These are phyloP conservation scores for Turnera subulata DNA, from an alignment of 345 rosid genomes.

Conservation along the genomic window DNA sequence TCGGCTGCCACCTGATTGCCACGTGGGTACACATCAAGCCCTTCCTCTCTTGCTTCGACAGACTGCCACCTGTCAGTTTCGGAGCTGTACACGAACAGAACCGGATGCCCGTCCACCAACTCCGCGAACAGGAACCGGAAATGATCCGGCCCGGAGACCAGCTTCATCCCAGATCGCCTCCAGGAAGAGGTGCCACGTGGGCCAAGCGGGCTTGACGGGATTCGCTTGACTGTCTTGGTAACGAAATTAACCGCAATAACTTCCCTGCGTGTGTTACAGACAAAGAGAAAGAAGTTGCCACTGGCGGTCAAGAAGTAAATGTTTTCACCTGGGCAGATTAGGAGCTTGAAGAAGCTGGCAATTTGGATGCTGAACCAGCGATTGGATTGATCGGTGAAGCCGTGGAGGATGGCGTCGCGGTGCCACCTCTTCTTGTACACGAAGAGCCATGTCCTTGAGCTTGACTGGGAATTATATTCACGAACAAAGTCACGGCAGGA, in stretches of 20 bases:
- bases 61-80: constrained; percentile 45
- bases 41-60: constrained; percentile 33
- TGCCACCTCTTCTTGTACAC: constrained; percentile 76
- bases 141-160: constrained; percentile 36
- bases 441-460: constrained; percentile 58
- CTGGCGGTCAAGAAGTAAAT: constrained; percentile 54
- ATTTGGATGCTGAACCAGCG: constrained; percentile 64
- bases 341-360: constrained; percentile 33
- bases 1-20: constrained; percentile 2
- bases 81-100: constrained; percentile 44
- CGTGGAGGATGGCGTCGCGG: constrained; percentile 42
- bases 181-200: constrained; percentile 80
- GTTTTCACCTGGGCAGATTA: constrained; percentile 40
- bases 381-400: constrained; percentile 44
- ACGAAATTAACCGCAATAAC: constrained; percentile 55
- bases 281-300: constrained; percentile 57
- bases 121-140: constrained; percentile 69
- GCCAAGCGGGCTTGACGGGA: constrained; percentile 69
- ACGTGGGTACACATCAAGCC: not conserved
- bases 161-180: constrained; percentile 74
- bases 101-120: constrained; percentile 46
- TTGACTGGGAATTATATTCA: constrained; percentile 44
- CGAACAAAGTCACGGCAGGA: constrained; percentile 56
- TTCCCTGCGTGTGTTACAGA: constrained; percentile 46
- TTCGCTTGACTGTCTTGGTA: constrained; percentile 33